phyloP scores from a whole-genome alignment of 2,329 filamentous ascomycete genomes.

The Delphinella strobiligena region DNA sequence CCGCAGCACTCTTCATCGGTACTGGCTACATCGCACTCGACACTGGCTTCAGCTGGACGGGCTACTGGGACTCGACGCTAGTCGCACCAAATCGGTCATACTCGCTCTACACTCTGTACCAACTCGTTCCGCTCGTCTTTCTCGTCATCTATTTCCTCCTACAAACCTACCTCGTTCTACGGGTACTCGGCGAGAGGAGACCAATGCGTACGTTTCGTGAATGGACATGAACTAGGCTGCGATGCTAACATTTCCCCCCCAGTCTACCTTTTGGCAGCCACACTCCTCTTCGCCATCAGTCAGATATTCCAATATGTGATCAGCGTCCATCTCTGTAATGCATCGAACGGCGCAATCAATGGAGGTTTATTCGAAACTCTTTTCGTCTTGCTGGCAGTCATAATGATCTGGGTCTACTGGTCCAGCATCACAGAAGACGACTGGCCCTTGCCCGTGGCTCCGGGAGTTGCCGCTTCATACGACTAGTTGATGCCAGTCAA shows the following conservation, averaged over 20 bases:
- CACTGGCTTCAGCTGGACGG: slow-evolving; percentile 77
- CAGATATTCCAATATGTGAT: slow-evolving; percentile 95
- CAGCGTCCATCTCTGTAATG: slow-evolving; percentile 80
- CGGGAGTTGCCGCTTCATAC: slow-evolving; percentile 28
- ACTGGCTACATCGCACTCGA: slow-evolving; percentile 94
- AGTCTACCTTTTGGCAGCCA: slow-evolving; percentile 65
- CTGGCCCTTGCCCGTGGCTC: slow-evolving; percentile 56
- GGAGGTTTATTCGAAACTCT: slow-evolving; percentile 86
- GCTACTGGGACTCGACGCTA: slow-evolving; percentile 54
- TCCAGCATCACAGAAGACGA: slow-evolving; percentile 98
- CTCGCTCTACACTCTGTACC: slow-evolving; percentile 87
- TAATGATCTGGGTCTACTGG: slow-evolving; percentile 90
- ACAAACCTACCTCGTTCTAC: slow-evolving; percentile 71
- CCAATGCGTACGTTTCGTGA: slow-evolving; percentile 60
- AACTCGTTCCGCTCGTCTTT: slow-evolving; percentile 78
- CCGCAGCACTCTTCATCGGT: slow-evolving; percentile 64
- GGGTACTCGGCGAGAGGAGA: slow-evolving; percentile 73
- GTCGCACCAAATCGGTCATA: slow-evolving; percentile 53
- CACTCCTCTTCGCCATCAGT: slow-evolving; percentile 74
- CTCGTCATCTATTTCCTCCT: slow-evolving; percentile 77
- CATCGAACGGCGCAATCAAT: slow-evolving; percentile 75
- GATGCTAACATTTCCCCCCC: slow-evolving; percentile 8
- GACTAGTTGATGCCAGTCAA: too few species aligned
- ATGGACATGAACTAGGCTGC: background rate
- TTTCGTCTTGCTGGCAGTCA: slow-evolving; percentile 76